A percentile compares a stretch with the other conserved stretches of the same genome.
These are phyloP conservation scores for Chlorella sp. DNA, from an alignment of 139 green algal species.

Conservation along the genomic window DNA sequence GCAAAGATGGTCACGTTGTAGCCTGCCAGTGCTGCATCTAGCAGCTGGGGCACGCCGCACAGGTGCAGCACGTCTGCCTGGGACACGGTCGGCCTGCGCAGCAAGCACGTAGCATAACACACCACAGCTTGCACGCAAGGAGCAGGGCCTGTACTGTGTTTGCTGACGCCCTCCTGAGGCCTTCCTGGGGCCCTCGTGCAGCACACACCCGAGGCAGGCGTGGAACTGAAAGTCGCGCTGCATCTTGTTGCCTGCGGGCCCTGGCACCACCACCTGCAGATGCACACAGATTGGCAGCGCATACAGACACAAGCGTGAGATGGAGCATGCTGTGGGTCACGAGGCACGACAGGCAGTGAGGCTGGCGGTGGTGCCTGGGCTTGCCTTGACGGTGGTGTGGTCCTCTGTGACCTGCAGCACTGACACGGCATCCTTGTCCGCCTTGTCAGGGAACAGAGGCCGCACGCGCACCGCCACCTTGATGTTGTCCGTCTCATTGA, in stretches of 20 bases:
- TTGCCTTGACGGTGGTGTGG: constrained; percentile 39
- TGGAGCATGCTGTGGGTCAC: too few species aligned
- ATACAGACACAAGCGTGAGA: too few species aligned
- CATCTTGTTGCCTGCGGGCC: constrained; percentile 44
- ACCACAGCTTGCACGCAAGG: background rate
- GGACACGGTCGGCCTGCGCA: constrained; percentile 21
- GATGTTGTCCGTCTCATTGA: constrained; percentile 49
- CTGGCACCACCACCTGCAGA: constrained; percentile 45
- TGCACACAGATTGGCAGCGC: background rate
- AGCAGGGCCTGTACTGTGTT: too few species aligned
- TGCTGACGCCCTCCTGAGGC: too few species aligned
- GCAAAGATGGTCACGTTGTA: constrained; percentile 70
- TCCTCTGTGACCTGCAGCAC: constrained; percentile 42
- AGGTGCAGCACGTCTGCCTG: constrained; percentile 56
- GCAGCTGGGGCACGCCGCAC: constrained; percentile 63
- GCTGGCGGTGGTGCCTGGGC: too few species aligned
- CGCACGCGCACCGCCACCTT: constrained; percentile 62
- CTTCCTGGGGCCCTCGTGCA: too few species aligned
- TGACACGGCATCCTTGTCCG: constrained; percentile 21
- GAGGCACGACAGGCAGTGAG: too few species aligned
- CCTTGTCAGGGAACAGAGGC: constrained; percentile 37
- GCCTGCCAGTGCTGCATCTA: constrained; percentile 75
- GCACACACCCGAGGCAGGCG: constrained; percentile 55
- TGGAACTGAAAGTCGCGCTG: constrained; percentile 59
- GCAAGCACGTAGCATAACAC: too few species aligned